Evolutionary conservation across 495 filamentous ascomycete species (phyloP).

Genomic region (Sabuloglossum arenarium): DNA sequence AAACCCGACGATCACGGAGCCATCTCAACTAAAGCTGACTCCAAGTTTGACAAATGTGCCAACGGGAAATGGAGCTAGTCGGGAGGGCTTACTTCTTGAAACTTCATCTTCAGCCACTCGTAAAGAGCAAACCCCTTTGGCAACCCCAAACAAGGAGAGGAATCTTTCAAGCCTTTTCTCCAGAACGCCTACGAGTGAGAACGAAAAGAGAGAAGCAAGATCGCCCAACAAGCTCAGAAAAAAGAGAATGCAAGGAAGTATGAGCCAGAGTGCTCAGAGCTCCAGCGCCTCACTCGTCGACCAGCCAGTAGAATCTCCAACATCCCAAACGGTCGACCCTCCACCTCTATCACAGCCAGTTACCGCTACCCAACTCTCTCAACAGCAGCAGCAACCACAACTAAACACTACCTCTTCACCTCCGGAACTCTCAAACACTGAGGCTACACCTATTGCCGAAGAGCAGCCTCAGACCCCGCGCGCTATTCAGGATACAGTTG

Average conservation of each 20-base stretch:
- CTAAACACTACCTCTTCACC: not conserved
- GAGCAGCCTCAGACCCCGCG: constrained; percentile 15
- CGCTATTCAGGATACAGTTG: constrained; percentile 11
- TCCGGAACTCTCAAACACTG: not conserved
- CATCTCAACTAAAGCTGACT: not conserved
- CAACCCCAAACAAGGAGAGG: constrained; percentile 49
- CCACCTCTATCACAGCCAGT: not conserved
- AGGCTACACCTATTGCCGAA: constrained; percentile 3
- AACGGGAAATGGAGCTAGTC: not conserved
- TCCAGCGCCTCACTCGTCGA: constrained; percentile 53
- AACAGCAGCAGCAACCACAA: not conserved
- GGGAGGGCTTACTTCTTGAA: constrained; percentile 23
- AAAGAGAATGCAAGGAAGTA: constrained; percentile 49
- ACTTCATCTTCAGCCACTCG: constrained; percentile 14
- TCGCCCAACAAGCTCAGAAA: constrained; percentile 76
- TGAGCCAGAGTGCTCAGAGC: constrained; percentile 67
- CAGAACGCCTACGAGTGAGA: constrained; percentile 36
- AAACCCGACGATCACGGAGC: not conserved
- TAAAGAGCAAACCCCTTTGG: constrained; percentile 19
- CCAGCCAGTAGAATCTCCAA: not conserved
- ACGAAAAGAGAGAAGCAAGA: constrained; percentile 34
- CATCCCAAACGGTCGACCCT: not conserved
- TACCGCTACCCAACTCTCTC: not conserved
- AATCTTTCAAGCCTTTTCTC: constrained; percentile 47
- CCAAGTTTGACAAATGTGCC: not conserved